Conservation (phyloP, 352 stramenopile genomes). For the Phytophthora hybrid region DNA sequence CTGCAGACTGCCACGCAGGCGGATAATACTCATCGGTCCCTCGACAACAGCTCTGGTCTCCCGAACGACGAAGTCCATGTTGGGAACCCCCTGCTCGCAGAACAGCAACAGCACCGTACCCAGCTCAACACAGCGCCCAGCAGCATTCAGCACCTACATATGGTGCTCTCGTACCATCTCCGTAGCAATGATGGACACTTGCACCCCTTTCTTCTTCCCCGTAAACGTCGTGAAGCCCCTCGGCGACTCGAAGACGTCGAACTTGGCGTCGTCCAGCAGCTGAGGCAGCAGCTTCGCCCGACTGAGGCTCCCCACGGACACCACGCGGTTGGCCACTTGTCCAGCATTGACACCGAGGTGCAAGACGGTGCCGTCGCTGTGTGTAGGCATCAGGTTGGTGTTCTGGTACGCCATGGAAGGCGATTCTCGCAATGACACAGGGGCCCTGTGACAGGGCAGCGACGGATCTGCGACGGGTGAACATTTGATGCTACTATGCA, state of each 20-base stretch:
- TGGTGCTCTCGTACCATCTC: conserved; percentile 51
- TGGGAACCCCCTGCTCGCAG: conserved; percentile 49
- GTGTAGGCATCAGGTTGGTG: conserved; percentile 55
- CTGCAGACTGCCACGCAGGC: neutral
- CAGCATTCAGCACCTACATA: no score
- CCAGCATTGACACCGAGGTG: conserved; percentile 54
- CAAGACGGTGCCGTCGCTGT: conserved; percentile 51
- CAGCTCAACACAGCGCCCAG: neutral
- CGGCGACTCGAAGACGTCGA: no score
- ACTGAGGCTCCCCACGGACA: conserved; percentile 56
- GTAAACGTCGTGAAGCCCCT: conserved; percentile 74
- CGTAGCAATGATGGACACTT: conserved; percentile 66
- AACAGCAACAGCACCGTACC: neutral
- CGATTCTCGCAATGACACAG: neutral
- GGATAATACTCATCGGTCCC: conserved; percentile 36
- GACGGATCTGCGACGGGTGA: conserved; percentile 8
- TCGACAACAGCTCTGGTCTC: conserved; percentile 60
- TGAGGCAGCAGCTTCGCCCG: conserved; percentile 44
- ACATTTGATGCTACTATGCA: neutral
- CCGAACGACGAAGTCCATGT: conserved; percentile 59
- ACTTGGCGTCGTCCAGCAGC: conserved; percentile 41
- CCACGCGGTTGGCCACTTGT: conserved; percentile 56
- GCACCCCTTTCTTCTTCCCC: conserved; percentile 48
- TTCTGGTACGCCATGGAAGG: conserved; percentile 50
- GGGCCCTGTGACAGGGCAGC: neutral